A percentile compares a stretch with the other conserved stretches of the same genome.
phyloP scores from a whole-genome alignment of 805 yeast genomes.

The Priceomyces fermenticarens region DNA sequence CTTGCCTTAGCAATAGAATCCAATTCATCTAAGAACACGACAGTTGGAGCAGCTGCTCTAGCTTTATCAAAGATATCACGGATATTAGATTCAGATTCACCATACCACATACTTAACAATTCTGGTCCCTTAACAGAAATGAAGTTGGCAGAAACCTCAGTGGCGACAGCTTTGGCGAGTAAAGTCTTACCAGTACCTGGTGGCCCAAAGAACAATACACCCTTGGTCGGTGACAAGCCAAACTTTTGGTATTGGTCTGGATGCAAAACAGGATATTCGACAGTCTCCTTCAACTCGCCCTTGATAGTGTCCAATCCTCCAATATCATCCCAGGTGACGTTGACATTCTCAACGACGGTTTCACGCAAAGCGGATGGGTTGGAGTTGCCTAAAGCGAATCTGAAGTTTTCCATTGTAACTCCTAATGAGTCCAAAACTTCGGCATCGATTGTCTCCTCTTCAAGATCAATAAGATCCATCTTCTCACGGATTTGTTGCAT shows the following conservation, averaged over 20 bases:
- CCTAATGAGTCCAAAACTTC: conserved; percentile 95
- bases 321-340: conserved; percentile 98
- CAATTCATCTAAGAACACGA: conserved; percentile 95
- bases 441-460: conserved; percentile 95
- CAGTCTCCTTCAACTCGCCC: conserved; percentile 97
- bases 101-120: conserved; percentile 97
- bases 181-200: conserved; percentile 99
- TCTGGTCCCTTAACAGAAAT: conserved; percentile 97
- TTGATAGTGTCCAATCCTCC: conserved; percentile 97
- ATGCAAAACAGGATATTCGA: conserved; percentile 97
- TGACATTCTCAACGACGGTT: conserved; percentile 97
- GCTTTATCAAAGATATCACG: conserved; percentile 98
- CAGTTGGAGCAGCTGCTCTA: conserved; percentile 99
- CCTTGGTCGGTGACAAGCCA: conserved; percentile 96
- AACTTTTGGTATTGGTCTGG: conserved; percentile 98
- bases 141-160: conserved; percentile 97
- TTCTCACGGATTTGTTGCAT: conserved; percentile 99
- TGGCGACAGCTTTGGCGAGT: conserved; percentile 98
- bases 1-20: conserved; percentile 97
- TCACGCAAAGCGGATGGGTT: conserved; percentile 99
- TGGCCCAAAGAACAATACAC: conserved; percentile 98
- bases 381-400: conserved; percentile 95
- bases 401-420: conserved; percentile 98
- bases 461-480: conserved; percentile 96
- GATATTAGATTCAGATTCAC: conserved; percentile 96